These are phyloP conservation scores for Pyrus hybrid DNA, from an alignment of 331 rosid species.

Conservation along the genomic window DNA sequence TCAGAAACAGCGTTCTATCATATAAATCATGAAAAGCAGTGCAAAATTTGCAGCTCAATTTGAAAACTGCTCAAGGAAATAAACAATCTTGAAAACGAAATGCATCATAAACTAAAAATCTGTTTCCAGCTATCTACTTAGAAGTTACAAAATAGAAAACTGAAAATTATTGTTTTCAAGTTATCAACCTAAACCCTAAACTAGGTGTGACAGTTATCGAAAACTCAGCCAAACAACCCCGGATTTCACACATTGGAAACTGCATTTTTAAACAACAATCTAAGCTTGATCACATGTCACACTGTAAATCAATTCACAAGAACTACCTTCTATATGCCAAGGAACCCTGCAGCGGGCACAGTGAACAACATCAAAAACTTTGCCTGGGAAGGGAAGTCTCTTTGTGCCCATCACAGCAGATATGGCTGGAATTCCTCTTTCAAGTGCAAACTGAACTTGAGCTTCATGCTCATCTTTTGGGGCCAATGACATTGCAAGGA, in stretches of 20 bases:
- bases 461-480: slow-evolving; percentile 99
- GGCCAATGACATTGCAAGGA: slow-evolving; percentile 84
- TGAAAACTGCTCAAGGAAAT: neutral
- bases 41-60: neutral
- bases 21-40: neutral
- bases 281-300: slow-evolving; percentile 15
- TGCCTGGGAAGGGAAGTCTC: slow-evolving; percentile 88
- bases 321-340: slow-evolving; percentile 94
- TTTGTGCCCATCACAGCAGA: slow-evolving; percentile 98
- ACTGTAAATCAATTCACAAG: neutral
- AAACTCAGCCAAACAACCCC: neutral
- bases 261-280: slow-evolving; percentile 1
- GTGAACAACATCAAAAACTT: slow-evolving; percentile 76
- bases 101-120: neutral
- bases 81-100: neutral
- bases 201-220: neutral
- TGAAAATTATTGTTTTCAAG: neutral
- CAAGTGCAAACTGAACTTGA: slow-evolving; percentile 97
- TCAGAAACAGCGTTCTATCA: neutral
- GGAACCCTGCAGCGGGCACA: slow-evolving; percentile 99
- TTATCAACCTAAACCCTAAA: too few relatives aligned
- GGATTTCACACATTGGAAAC: neutral
- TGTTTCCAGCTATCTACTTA: neutral
- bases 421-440: slow-evolving; percentile 95
- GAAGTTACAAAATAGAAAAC: neutral